Evolutionary conservation across 257 asterid species (phyloP).

Genomic region (Pogostemon cablin): DNA sequence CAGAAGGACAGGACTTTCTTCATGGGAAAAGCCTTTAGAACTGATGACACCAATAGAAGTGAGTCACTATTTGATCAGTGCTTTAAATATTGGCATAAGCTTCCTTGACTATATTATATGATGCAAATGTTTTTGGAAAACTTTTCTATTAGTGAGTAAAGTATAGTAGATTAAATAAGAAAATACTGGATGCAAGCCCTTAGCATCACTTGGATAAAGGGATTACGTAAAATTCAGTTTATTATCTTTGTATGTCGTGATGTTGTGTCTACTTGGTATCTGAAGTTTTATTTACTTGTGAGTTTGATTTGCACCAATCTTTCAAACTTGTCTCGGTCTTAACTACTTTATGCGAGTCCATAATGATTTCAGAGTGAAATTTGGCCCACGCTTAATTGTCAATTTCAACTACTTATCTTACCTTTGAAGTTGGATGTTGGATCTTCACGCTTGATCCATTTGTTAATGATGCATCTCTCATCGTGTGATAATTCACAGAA

Average conservation of each 20-base stretch:
- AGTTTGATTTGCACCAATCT: slow-evolving; percentile 7
- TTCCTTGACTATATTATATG: background rate
- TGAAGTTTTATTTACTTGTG: background rate
- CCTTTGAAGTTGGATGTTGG: background rate
- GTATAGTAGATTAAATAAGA: background rate
- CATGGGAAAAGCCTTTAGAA: slow-evolving; percentile 91
- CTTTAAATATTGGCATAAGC: background rate
- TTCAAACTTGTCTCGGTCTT: background rate
- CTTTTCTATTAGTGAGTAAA: background rate
- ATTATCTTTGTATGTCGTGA: background rate
- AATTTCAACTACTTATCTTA: background rate
- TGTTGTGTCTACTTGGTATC: background rate
- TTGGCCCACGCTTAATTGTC: background rate
- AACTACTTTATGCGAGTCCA: background rate
- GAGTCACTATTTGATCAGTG: slow-evolving; percentile 32
- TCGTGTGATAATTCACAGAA: too few species aligned
- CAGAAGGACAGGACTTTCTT: slow-evolving; percentile 65
- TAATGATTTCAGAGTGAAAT: background rate
- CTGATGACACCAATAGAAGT: slow-evolving; percentile 84
- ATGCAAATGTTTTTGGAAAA: slow-evolving; percentile 5
- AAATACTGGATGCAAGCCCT: background rate
- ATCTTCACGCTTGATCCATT: background rate
- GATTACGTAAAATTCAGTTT: background rate
- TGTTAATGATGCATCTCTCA: background rate
- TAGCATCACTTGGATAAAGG: slow-evolving; percentile 4